Base-by-base conservation (phyloP, 768 basidiomycete species). In the Suillus tomentosus region DNA sequence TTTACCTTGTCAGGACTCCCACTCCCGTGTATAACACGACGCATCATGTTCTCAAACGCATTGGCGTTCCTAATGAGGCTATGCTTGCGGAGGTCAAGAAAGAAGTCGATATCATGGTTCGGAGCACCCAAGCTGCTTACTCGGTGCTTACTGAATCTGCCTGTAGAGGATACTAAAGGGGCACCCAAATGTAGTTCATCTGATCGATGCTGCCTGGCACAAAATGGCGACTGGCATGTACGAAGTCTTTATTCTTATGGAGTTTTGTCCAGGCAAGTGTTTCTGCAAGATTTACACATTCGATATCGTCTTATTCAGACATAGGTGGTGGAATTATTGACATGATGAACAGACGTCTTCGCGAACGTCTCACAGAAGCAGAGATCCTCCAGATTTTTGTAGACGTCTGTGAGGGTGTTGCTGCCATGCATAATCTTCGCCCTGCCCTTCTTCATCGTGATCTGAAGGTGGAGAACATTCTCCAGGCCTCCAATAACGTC, bases 161-260 rank as follows among this genome's bases (percentile, higher is more conserved):
- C 70, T 71, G 65, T 78, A 96, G 95, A 88, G 94, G 78, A 81
- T 94, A 61, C 82, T 99, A 64, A 90, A 92, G 78, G 92, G 94
- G 27, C 96, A 97, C 73, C 92, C 95, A 3, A 95, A 97, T 74
- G 93, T 99, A 67, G 94, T 97, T 62, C 88, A 97, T 74, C 89
- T 98, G 75, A 93, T 98, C 73, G 96, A 96, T 78, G 95, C 96
- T 37, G 90, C 94, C 61, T 96, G 94, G 86, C 88, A 93, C 65
- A 86, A 88, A 69, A 84, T 93, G 75, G 81, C 93, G 6, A 90
- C 88, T 70, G 94, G 93, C 37, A 84, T 87, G 55, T 95, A 91
- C 72, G 97, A 99, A 77, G 96, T 99, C 19, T 97, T 97, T 74
- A 99, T 99, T 74, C 84, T 99, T 65, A 99, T 99, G 97, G 97